Conservation (phyloP, 495 filamentous ascomycete species). For the Neurospora terricola region DNA sequence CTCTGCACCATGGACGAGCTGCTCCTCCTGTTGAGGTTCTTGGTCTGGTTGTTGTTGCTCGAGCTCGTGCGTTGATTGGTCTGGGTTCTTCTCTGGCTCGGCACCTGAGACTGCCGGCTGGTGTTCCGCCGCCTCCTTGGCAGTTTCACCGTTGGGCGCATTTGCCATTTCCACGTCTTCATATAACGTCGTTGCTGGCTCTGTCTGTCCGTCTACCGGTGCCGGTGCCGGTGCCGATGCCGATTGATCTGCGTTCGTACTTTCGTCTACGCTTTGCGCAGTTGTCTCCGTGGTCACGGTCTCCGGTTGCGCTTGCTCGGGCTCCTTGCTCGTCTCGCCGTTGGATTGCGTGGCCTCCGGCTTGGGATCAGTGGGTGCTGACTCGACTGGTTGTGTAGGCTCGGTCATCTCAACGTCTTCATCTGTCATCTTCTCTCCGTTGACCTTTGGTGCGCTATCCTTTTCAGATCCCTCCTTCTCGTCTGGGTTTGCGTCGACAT, state of each 20-base stretch:
- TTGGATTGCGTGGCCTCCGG: neutral
- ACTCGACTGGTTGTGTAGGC: slow-evolving; percentile 2
- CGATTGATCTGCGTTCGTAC: neutral
- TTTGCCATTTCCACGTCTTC: neutral
- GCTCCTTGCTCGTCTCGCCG: neutral
- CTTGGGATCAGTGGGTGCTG: neutral
- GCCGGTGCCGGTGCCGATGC: neutral
- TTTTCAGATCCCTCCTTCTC: slow-evolving; percentile 3
- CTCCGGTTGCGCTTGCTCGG: neutral
- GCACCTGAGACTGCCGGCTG: neutral
- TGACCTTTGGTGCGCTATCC: neutral
- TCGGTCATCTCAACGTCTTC: slow-evolving; percentile 42
- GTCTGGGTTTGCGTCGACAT: neutral
- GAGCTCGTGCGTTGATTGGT: neutral
- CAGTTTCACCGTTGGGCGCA: neutral
- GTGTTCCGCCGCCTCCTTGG: neutral
- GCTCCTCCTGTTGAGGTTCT: neutral
- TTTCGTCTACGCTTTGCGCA: neutral
- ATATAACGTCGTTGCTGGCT: neutral
- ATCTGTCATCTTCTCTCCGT: slow-evolving; percentile 23
- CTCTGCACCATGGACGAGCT: neutral
- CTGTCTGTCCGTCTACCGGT: neutral
- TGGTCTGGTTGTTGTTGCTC: neutral
- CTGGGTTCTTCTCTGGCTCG: neutral
- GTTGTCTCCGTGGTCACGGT: neutral